Conservation (phyloP, 2,329 filamentous ascomycete genomes). For the Sporothrix phasma region DNA sequence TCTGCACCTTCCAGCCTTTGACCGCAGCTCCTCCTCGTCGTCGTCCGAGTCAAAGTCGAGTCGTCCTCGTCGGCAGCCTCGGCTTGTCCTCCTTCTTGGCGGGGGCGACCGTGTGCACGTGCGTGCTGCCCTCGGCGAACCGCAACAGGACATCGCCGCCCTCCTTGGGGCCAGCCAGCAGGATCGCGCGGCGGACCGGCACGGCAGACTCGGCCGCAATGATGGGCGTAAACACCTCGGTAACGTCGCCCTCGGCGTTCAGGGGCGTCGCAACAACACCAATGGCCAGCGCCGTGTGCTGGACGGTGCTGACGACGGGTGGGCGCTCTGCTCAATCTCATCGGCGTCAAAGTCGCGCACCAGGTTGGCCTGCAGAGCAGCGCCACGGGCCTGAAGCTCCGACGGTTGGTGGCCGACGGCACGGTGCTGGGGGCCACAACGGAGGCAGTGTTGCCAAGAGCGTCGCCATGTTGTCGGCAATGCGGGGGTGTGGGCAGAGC, state of each 20-base stretch:
- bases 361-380: constrained; percentile 87
- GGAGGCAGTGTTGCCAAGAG: constrained; percentile 71
- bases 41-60: constrained; percentile 53
- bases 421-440: constrained; percentile 78
- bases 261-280: constrained; percentile 61
- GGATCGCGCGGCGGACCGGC: constrained; percentile 74
- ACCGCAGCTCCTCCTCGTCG: constrained; percentile 75
- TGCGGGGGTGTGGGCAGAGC: constrained; percentile 85
- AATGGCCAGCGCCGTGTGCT: constrained; percentile 80
- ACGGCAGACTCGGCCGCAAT: constrained; percentile 80
- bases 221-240: constrained; percentile 69
- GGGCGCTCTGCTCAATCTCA: constrained; percentile 92
- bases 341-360: constrained; percentile 89
- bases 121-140: constrained; percentile 75
- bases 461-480: constrained; percentile 66
- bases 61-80: constrained; percentile 54
- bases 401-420: constrained; percentile 76
- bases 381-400: constrained; percentile 78
- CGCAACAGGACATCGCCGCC: constrained; percentile 84
- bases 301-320: constrained; percentile 87
- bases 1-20: constrained; percentile 89
- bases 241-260: constrained; percentile 48
- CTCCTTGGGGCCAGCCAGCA: constrained; percentile 64
- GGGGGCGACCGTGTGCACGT: constrained; percentile 63
- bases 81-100: constrained; percentile 66